Evolutionary conservation across 2,329 filamentous ascomycete genomes (phyloP), one percentile per base, ranked within the genome.

Genomic region (Cadophora sp.): DNA sequence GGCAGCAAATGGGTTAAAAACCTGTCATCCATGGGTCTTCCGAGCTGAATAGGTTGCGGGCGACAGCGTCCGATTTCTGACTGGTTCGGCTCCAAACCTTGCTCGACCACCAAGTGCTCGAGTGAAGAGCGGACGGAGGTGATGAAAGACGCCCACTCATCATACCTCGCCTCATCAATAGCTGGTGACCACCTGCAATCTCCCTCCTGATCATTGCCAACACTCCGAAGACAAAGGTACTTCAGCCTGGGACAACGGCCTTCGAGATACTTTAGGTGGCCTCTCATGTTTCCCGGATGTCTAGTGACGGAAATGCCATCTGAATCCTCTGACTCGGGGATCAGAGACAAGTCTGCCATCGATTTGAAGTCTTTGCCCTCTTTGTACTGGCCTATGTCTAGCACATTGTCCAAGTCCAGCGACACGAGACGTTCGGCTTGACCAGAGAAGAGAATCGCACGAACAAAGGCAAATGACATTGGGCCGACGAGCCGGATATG

Each of bases 81-180:
- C 9, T 4, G n/a, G 43, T 9, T n/a, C 7, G 33, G 24, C 24
- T 62, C 60, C 5, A 62, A 14, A 1, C 60, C 60, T 55, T 62
- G 60, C 47, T 55, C 60, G 7, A 62, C 45, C 8, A 41, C 22
- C 5, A 62, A 24, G 7, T 5, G 9, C 18, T 55, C 48, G 2
- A 62, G 36, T 27, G 60, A 55, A 16, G 30, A 9, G 7, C 50
- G 11, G 8, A 45, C 36, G 1, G 60, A 62, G 9, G 11, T 16
- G 36, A 62, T 45, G 20, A 62, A 62, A 3, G 60, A 45, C 2
- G 60, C 60, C 60, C 48, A 62, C 16, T 62, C 60, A 7, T 62
- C 13, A 16, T 62, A 62, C 9, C 60, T 36, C 14, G n/a, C 60
- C 36, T 50, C 60, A 55, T 62, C 60, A 0, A 45, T 16, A 13